Percentiles rank a stretch among this genome's conserved stretches.
These are phyloP conservation scores for Casuarina equisetifolia DNA, from an alignment of 306 rosid species.

Conservation along the genomic window DNA sequence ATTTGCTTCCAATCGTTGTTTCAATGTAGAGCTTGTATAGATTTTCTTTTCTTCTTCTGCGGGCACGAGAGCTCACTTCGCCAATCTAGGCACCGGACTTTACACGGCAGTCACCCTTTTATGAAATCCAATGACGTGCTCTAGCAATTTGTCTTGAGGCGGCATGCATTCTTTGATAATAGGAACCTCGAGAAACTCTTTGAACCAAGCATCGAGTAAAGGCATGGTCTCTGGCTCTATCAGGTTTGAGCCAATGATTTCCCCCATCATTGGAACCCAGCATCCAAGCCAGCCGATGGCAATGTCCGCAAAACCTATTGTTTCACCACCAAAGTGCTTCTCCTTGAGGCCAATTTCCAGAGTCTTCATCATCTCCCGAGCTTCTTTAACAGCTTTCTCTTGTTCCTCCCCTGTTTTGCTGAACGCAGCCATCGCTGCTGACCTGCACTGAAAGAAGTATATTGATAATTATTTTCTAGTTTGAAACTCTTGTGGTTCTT, in stretches of 20 bases:
- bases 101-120: conserved; percentile 27
- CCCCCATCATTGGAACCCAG: conserved; percentile 32
- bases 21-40: no score
- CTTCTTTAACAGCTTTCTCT: conserved; percentile 44
- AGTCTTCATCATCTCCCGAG: conserved; percentile 40
- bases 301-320: conserved; percentile 45
- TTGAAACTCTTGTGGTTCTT: no score
- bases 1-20: no score
- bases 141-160: conserved; percentile 37
- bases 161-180: background rate
- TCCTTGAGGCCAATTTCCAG: conserved; percentile 43
- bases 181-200: no score
- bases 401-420: conserved; percentile 45
- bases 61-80: no score
- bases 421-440: conserved; percentile 36
- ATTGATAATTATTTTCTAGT: background rate
- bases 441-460: conserved; percentile 31
- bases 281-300: conserved; percentile 45
- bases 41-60: no score
- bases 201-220: no score
- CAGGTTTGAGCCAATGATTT: conserved; percentile 32
- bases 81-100: no score
- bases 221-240: conserved; percentile 28
- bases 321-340: background rate
- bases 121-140: conserved; percentile 26